Evolutionary conservation across 2,329 filamentous ascomycete species (phyloP).

Genomic region (Ceratocystis albifundus): DNA sequence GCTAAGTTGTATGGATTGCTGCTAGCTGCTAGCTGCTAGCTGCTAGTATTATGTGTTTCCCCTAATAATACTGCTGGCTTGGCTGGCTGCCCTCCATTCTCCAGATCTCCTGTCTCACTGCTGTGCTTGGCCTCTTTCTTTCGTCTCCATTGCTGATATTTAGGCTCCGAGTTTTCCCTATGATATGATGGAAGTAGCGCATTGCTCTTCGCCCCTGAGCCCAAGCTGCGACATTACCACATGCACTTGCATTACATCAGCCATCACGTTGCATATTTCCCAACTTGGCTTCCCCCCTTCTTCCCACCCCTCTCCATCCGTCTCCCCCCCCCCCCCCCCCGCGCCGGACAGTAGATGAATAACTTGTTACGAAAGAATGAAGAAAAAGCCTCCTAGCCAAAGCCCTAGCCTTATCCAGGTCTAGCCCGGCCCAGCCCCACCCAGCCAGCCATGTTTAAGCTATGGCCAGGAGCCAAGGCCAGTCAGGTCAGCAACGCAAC

Average conservation of each 20-base stretch:
- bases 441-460: slow-evolving; percentile 3
- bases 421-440: slow-evolving; percentile 8
- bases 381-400: neutral
- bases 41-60: neutral
- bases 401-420: neutral
- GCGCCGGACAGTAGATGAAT: neutral
- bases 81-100: neutral
- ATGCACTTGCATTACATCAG: slow-evolving; percentile 2
- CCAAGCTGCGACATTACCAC: neutral
- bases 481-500: no score
- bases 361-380: neutral
- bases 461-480: neutral
- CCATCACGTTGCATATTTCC: neutral
- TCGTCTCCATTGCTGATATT: neutral
- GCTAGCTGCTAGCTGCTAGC: no score
- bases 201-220: neutral
- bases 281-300: neutral
- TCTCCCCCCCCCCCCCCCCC: no score
- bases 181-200: neutral
- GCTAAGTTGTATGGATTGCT: neutral
- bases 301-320: neutral
- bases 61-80: no score
- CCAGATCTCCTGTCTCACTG: neutral
- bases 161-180: neutral
- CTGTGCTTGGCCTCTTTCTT: neutral